Conservation (phyloP, 768 basidiomycete genomes). For the Daedaleopsis nitida region DNA sequence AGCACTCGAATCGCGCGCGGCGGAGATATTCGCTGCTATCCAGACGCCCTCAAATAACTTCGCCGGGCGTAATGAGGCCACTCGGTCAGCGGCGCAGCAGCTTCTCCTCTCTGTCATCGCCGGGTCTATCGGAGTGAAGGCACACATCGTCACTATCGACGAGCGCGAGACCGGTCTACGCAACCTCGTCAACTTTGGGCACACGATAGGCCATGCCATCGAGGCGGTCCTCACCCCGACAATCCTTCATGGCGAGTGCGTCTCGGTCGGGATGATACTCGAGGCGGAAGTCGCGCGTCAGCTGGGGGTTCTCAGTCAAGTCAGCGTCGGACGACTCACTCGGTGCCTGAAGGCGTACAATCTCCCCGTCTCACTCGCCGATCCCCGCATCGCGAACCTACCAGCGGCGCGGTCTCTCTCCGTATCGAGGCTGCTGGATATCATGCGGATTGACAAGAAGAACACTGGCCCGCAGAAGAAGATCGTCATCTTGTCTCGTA, state of each 20-base stretch:
- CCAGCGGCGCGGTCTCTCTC: constrained; percentile 73
- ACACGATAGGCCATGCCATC: constrained; percentile 97
- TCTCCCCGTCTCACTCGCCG: constrained; percentile 79
- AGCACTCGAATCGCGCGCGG: constrained; percentile 81
- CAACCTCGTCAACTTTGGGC: constrained; percentile 99
- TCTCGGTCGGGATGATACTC: constrained; percentile 94
- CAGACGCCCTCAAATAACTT: constrained; percentile 63
- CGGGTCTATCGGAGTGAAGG: constrained; percentile 92
- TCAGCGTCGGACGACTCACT: constrained; percentile 87
- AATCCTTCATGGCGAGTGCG: constrained; percentile 95
- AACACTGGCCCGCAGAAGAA: constrained; percentile 93
- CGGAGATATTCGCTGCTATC: constrained; percentile 86
- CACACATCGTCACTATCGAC: constrained; percentile 96
- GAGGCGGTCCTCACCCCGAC: constrained; percentile 94
- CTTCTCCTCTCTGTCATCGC: constrained; percentile 90
- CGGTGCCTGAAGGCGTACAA: constrained; percentile 90
- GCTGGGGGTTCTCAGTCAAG: constrained; percentile 86
- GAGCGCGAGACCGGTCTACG: constrained; percentile 96
- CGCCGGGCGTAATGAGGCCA: constrained; percentile 57
- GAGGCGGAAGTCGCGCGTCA: constrained; percentile 93
- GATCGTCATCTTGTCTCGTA: constrained; percentile 86
- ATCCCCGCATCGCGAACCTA: constrained; percentile 74
- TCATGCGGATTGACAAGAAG: constrained; percentile 93
- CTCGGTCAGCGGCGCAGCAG: constrained; percentile 74
- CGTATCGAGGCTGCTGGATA: constrained; percentile 82